Evolutionary conservation across 2,329 filamentous ascomycete species (phyloP).

Genomic region (Colletotrichum zoysiae): DNA sequence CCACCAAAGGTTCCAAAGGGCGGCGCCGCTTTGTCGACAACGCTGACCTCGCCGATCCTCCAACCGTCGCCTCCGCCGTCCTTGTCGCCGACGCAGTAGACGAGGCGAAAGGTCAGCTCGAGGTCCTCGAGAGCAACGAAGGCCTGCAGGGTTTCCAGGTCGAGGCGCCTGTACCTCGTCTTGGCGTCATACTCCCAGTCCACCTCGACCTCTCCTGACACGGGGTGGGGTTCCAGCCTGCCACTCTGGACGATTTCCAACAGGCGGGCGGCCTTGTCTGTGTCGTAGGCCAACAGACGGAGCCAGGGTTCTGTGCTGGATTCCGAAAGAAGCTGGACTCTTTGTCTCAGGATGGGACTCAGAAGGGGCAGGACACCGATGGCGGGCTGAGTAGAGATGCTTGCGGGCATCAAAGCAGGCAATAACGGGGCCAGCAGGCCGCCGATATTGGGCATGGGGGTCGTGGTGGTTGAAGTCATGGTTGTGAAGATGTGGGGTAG

Average conservation of each 20-base stretch:
- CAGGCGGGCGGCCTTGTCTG: constrained; percentile 67
- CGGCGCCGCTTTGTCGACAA: constrained; percentile 68
- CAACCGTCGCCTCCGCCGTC: constrained; percentile 74
- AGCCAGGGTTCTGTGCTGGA: constrained; percentile 77
- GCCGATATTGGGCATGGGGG: constrained; percentile 53
- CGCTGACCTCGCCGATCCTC: constrained; percentile 78
- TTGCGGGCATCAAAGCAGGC: constrained; percentile 69
- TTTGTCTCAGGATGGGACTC: constrained; percentile 74
- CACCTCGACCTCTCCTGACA: constrained; percentile 83
- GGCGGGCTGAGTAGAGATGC: constrained; percentile 69
- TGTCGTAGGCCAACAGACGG: constrained; percentile 77
- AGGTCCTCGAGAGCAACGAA: constrained; percentile 73
- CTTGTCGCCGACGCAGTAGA: constrained; percentile 77
- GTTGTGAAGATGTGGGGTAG: constrained; percentile 26
- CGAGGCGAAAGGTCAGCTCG: constrained; percentile 72
- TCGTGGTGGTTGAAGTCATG: constrained; percentile 47
- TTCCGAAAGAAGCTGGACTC: constrained; percentile 74
- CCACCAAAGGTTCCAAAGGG: constrained; percentile 69
- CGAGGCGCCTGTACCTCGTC: constrained; percentile 75
- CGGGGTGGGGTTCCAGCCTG: constrained; percentile 81
- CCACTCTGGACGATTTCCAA: constrained; percentile 72
- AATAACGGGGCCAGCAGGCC: constrained; percentile 68
- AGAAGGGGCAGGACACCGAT: constrained; percentile 69
- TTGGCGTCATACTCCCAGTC: constrained; percentile 75
- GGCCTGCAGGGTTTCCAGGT: constrained; percentile 80